Base-by-base conservation (phyloP, 2,329 filamentous ascomycete species). In the Aspergillus sp. region DNA sequence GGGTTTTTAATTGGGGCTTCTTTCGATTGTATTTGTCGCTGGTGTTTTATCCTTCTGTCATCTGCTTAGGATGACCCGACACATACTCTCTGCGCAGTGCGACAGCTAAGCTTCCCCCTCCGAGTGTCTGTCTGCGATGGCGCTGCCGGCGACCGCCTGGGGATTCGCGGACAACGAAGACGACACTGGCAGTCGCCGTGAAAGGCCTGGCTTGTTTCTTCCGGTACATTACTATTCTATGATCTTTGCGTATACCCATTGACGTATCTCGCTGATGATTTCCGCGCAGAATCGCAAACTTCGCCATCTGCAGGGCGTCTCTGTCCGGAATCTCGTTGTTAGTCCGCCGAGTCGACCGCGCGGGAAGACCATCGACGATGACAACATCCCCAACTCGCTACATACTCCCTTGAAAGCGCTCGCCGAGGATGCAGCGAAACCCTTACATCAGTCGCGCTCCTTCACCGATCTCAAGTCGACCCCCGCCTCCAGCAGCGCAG, bases 281-380 rank as follows among this genome's bases (percentile, higher is more conserved):
- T 25, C 10, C 15, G 23, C 11, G 3, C 68, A 95, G 83, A 97
- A 96, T 75, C 90, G 92, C 74, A 92, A 90, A 75, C 83, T 98
- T 56, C 88, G 94, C 57, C 93, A 97, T 80, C 84, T 97, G 4
- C 88, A 91, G 69, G 92, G 91, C 66, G 86, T 98, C 68, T 94
- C 90, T 58, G 80, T 97, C 54, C 91, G 94, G 60, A 97, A 97
- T 75, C 82, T 97, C 47, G 88, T 87, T 63, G 88, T 96, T 66
- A 81, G 81, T 23, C 81, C 81, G 60, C 79, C 80, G 64, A 79
- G 79, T 70, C 79, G 83, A 61, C 65, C 73, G 39, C 82, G 82
- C 55, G 79, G 81, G 13, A 84, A 83, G 75, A 89, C 91, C 41
- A 88, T 90, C 70, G 90, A 94, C 77, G 93, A 89, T 68, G 86